Base-by-base conservation (phyloP, 805 yeast genomes). In the Yarrowia keelungensis region DNA sequence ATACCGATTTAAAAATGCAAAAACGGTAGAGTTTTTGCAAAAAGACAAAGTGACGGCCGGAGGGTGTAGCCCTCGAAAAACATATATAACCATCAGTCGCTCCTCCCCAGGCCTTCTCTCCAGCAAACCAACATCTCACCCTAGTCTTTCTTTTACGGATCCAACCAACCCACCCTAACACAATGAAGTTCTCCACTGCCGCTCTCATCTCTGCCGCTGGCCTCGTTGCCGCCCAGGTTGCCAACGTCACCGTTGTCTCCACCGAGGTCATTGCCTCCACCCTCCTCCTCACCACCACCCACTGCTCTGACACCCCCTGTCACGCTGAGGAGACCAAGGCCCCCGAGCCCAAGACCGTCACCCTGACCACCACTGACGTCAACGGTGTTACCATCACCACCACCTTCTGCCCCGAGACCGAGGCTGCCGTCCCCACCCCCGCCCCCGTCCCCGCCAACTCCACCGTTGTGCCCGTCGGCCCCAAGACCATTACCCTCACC, bases 371-470 rank as follows among this genome's bases (percentile, higher is more conserved):
- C 65, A 59, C 65, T 35, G 65, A 59, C 51, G 50, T 43, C 42
- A 45, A 59, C 65, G 65, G 65, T 8, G 65, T 59, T 35, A 59
- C 65, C 65, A 45, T 59, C 65, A 59, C 65, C 65, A 59, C 65
- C 65, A 59, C 65, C 51, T 59, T 59, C 65, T 59, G 65, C 65
- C 65, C 65, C 65, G 65, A 59, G 65, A 59, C 65, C 8, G 65
- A 35, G 65, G 14, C 32, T 26, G 32, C 32, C 32, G 32, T 45
- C 51, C 65, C 65, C 65, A 45, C 51, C 65, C 65, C 65, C 42
- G 50, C 65, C 16, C 47, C 51, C 42, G 35, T 45, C 16, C 51
- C 51, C 10, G 65, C 19, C 51, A 59, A 59, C 65, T 43, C 65
- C 49, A 59, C 65, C 42, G 43, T 59, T 43, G 64, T 26, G 38